These are phyloP conservation scores for Aureobasidium sp. DNA, from an alignment of 2,329 filamentous ascomycete species.

Conservation along the genomic window DNA sequence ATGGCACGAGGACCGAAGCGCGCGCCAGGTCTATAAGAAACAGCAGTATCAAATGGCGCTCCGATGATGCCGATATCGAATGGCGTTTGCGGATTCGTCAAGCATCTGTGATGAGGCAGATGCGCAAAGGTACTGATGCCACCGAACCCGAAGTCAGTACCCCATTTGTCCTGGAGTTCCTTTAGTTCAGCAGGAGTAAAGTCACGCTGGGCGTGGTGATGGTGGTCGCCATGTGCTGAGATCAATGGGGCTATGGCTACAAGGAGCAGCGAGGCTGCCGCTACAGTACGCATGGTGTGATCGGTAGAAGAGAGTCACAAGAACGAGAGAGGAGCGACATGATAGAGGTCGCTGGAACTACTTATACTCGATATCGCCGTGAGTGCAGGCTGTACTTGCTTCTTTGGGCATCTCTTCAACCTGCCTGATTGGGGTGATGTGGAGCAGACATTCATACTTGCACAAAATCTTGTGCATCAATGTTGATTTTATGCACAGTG, in stretches of 20 bases:
- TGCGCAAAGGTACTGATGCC: constrained; percentile 37
- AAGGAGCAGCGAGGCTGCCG: background rate
- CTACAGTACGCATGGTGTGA: background rate
- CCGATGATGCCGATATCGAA: constrained; percentile 44
- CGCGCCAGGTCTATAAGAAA: constrained; percentile 41
- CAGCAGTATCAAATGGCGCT: constrained; percentile 45
- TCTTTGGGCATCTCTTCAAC: constrained; percentile 10
- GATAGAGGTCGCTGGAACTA: background rate
- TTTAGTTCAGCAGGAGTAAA: constrained; percentile 16
- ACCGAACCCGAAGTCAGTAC: constrained; percentile 22
- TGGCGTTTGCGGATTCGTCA: constrained; percentile 37
- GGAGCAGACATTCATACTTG: constrained; percentile 21
- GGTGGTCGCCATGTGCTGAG: constrained; percentile 13
- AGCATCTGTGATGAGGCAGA: constrained; percentile 41
- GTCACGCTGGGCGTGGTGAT: constrained; percentile 14
- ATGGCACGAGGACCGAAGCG: constrained; percentile 86
- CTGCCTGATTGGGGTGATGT: background rate
- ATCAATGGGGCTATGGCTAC: background rate
- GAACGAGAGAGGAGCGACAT: background rate
- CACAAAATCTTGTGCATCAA: background rate
- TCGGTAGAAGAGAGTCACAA: background rate
- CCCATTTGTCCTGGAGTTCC: constrained; percentile 20
- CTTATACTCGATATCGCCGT: constrained; percentile 1
- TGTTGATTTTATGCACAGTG: background rate
- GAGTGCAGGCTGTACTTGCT: constrained; percentile 1